Percentiles rank a stretch among this genome's conserved stretches.
Conservation (phyloP, 306 rosid genomes). For the Cicer chorassanicum region DNA sequence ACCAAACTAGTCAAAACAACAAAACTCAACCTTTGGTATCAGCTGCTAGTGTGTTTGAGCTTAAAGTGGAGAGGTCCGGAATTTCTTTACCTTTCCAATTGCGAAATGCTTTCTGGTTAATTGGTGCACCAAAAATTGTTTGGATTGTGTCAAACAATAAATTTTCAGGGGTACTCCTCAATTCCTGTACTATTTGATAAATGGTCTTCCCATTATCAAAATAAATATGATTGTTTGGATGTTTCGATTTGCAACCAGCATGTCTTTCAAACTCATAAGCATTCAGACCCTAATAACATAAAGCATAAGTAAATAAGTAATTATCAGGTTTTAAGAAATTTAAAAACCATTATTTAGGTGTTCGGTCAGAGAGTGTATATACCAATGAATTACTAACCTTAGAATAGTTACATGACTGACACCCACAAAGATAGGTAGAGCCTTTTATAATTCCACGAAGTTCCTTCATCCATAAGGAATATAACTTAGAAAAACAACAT, state of each 20-base stretch:
- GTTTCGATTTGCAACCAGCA: constrained; percentile 85
- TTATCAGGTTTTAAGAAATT: constrained; percentile 4
- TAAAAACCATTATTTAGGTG: constrained; percentile 12
- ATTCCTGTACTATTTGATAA: constrained; percentile 83
- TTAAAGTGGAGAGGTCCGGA: background rate
- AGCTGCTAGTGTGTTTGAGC: background rate
- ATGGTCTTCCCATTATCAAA: constrained; percentile 87
- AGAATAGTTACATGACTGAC: constrained; percentile 70
- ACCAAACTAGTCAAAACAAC: constrained; percentile 17
- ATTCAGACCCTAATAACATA: constrained; percentile 66
- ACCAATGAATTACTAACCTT: constrained; percentile 53
- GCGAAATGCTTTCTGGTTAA: constrained; percentile 81
- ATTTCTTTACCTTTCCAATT: constrained; percentile 71
- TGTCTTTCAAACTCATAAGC: constrained; percentile 87
- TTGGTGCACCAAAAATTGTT: constrained; percentile 80
- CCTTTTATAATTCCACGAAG: constrained; percentile 86
- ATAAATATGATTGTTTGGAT: constrained; percentile 87
- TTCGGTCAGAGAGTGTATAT: constrained; percentile 30
- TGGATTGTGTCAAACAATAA: constrained; percentile 77
- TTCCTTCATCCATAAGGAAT: constrained; percentile 59
- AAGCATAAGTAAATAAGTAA: constrained; percentile 37
- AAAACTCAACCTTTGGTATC: background rate
- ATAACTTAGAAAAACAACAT: constrained; percentile 34
- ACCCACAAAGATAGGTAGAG: constrained; percentile 85
- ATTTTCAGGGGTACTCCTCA: constrained; percentile 79